Evolutionary conservation across 1,284 basidiomycete species (phyloP).

Genomic region (Baeospora myosura): DNA sequence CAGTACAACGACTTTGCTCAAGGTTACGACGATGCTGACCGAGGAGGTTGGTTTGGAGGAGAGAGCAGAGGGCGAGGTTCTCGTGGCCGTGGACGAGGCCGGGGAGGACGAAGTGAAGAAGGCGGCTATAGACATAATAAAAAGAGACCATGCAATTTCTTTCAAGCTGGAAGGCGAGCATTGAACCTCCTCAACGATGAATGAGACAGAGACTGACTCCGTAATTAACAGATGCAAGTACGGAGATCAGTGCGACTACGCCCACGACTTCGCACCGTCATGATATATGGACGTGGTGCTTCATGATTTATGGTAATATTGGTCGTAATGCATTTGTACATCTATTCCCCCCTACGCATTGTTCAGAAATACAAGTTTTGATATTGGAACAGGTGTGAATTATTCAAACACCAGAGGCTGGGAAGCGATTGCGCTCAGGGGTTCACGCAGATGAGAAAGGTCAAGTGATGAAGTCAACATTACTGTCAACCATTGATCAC

Average conservation of each 20-base stretch:
- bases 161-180: conserved; percentile 84
- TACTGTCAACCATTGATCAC: no score
- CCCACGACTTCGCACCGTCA: conserved; percentile 41
- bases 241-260: conserved; percentile 78
- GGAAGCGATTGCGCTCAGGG: no score
- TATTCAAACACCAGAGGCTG: no score
- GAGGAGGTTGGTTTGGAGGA: conserved; percentile 16
- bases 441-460: no score
- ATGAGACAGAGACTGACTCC: conserved; percentile 44
- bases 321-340: conserved; percentile 1
- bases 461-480: no score
- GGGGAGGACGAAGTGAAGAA: conserved; percentile 37
- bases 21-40: neutral
- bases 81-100: conserved; percentile 47
- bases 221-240: conserved; percentile 70
- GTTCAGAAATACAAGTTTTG: no score
- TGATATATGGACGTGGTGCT: neutral
- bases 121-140: conserved; percentile 67
- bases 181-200: conserved; percentile 31
- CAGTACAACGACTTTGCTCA: neutral
- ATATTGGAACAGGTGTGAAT: no score
- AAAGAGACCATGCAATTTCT: conserved; percentile 82
- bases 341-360: no score
- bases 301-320: neutral
- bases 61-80: conserved; percentile 34